Evolutionary conservation across 2,329 filamentous ascomycete species (phyloP).

Genomic region (Plenodomus tracheiphilus): DNA sequence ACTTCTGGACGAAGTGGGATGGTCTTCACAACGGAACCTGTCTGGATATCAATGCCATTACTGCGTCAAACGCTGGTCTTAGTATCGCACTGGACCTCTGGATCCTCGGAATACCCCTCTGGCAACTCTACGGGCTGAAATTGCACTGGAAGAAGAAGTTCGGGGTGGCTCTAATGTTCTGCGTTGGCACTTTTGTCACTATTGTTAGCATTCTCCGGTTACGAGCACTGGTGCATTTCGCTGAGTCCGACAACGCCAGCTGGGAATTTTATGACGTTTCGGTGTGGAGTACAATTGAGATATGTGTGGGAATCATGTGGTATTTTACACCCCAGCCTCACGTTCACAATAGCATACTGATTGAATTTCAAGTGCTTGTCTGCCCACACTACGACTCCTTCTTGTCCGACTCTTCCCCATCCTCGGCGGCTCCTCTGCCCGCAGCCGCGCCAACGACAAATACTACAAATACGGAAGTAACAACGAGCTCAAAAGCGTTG

Average conservation of each 20-base stretch:
- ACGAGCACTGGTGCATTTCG: conserved; percentile 48
- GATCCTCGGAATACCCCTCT: conserved; percentile 43
- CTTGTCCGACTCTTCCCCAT: conserved; percentile 43
- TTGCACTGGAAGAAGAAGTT: conserved; percentile 45
- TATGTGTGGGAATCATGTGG: conserved; percentile 49
- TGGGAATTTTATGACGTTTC: conserved; percentile 48
- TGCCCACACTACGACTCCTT: conserved; percentile 46
- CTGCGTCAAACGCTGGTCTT: conserved; percentile 36
- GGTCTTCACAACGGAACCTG: conserved; percentile 35
- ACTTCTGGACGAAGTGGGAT: conserved; percentile 43
- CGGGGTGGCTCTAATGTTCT: conserved; percentile 45
- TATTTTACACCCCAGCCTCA: too few relatives aligned
- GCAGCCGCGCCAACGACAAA: conserved; percentile 18
- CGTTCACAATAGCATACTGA: too few relatives aligned
- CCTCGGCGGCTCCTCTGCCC: conserved; percentile 39
- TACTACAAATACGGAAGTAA: conserved; percentile 33
- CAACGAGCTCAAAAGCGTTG: conserved; percentile 22
- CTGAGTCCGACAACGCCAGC: conserved; percentile 45
- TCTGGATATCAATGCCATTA: conserved; percentile 42
- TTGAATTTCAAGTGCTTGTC: conserved; percentile 39
- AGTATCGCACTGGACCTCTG: conserved; percentile 42
- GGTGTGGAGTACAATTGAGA: conserved; percentile 49
- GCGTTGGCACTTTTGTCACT: conserved; percentile 47
- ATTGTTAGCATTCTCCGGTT: conserved; percentile 51
- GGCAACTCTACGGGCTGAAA: conserved; percentile 38